Evolutionary conservation across 225 moss, liverwort and hornwort genomes (phyloP).

Genomic region (Bryoerythrophyllum caledonicum): DNA sequence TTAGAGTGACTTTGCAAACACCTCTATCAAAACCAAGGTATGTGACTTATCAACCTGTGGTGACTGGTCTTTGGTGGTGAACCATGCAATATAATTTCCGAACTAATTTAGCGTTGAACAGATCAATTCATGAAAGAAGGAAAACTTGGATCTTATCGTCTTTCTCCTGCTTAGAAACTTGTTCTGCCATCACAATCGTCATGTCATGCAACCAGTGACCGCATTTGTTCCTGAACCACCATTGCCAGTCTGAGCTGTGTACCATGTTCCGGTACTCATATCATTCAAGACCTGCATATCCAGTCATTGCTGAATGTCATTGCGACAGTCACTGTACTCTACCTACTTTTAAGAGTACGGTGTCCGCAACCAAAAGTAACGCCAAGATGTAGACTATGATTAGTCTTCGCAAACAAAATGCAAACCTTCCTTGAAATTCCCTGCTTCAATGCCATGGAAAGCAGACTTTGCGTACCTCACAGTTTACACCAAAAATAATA

Average conservation of each 20-base stretch:
- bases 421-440: conserved; percentile 13
- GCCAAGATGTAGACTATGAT: conserved; percentile 38
- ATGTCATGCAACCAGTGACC: conserved; percentile 35
- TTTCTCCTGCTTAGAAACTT: conserved; percentile 45
- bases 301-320: no score
- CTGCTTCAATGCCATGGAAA: no score
- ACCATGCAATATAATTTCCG: neutral
- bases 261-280: conserved; percentile 47
- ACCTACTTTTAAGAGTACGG: conserved; percentile 39
- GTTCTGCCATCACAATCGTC: conserved; percentile 29
- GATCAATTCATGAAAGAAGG: no score
- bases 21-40: no score
- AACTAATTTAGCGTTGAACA: neutral
- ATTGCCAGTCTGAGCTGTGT: conserved; percentile 51
- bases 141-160: conserved; percentile 6
- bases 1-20: no score
- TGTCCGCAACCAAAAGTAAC: conserved; percentile 51
- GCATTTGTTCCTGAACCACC: conserved; percentile 48
- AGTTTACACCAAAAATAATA: no score
- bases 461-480: no score
- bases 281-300: conserved; percentile 36
- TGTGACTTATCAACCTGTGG: neutral
- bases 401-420: no score
- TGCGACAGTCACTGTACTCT: conserved; percentile 23
- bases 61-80: neutral